These are phyloP conservation scores for Coemansia sp. DNA, from an alignment of 192 early-diverging fungal species.

Conservation along the genomic window DNA sequence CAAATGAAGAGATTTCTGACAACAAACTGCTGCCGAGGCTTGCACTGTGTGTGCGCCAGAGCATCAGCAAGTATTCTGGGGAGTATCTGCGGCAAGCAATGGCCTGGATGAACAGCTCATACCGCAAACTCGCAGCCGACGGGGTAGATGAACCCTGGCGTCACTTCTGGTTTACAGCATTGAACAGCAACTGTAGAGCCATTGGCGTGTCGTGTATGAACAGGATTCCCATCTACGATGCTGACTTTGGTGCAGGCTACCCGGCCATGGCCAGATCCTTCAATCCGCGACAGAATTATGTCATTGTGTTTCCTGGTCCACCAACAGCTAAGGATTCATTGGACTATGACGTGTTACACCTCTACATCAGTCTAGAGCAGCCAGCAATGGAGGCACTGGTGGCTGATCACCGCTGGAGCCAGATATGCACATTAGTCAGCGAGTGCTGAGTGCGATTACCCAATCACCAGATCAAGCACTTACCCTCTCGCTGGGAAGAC, in stretches of 20 bases:
- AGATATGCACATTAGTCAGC: conserved; percentile 28
- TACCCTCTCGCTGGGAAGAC: too few species aligned
- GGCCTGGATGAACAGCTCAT: conserved; percentile 36
- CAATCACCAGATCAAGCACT: too few species aligned
- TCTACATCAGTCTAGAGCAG: conserved; percentile 40
- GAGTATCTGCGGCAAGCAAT: conserved; percentile 31
- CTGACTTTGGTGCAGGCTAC: conserved; percentile 38
- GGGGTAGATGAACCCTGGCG: conserved; percentile 38
- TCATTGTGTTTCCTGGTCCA: conserved; percentile 49
- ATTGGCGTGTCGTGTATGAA: conserved; percentile 49
- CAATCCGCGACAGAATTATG: conserved; percentile 42
- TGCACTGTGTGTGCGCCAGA: conserved; percentile 18
- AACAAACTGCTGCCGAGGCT: conserved; percentile 6
- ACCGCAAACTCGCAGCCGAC: conserved; percentile 8
- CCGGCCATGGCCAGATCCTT: conserved; percentile 45
- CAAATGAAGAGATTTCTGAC: conserved; percentile 1
- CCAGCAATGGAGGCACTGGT: conserved; percentile 36
- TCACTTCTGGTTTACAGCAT: conserved; percentile 45
- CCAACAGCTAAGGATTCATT: conserved; percentile 2
- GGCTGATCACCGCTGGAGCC: conserved; percentile 20
- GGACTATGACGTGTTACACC: conserved; percentile 27
- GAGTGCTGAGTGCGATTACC: conserved; percentile 15
- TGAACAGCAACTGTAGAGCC: conserved; percentile 25
- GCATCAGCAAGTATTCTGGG: conserved; percentile 21
- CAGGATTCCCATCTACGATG: conserved; percentile 41